These are phyloP conservation scores for Geosmithia morbida DNA, from an alignment of 2,329 filamentous ascomycete species.

Conservation along the genomic window DNA sequence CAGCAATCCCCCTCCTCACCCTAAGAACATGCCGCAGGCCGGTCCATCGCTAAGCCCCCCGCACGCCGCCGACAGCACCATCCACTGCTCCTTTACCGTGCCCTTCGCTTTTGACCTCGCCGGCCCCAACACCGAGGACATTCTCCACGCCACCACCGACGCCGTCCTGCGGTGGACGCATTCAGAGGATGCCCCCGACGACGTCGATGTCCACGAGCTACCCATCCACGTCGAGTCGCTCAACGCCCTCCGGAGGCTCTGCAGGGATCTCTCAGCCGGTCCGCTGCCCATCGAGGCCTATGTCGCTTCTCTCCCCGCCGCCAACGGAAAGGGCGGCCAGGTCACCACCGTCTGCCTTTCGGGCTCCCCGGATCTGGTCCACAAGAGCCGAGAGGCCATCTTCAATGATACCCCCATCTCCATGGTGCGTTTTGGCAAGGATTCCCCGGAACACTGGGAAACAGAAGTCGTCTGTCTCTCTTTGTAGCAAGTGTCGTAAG, in stretches of 20 bases:
- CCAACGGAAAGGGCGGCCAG: constrained; percentile 48
- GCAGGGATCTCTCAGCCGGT: constrained; percentile 63
- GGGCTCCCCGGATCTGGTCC: constrained; percentile 73
- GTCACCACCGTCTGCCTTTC: constrained; percentile 86
- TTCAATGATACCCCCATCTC: constrained; percentile 86
- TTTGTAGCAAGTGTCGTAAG: background rate
- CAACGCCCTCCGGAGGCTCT: constrained; percentile 62
- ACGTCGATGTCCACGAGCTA: constrained; percentile 72
- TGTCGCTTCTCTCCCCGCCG: constrained; percentile 71
- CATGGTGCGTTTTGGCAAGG: constrained; percentile 48
- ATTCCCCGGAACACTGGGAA: background rate
- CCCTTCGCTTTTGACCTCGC: constrained; percentile 87
- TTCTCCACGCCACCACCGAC: constrained; percentile 80
- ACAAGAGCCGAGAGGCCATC: constrained; percentile 79
- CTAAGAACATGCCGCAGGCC: constrained; percentile 37
- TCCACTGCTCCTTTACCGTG: constrained; percentile 94
- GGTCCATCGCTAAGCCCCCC: constrained; percentile 49
- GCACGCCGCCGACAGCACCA: constrained; percentile 57
- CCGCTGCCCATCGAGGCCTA: constrained; percentile 65
- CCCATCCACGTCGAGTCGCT: constrained; percentile 88
- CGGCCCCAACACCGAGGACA: constrained; percentile 86
- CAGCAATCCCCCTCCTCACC: constrained; percentile 40
- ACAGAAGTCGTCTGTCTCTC: background rate
- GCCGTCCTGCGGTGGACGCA: constrained; percentile 90
- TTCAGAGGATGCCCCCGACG: constrained; percentile 72